Evolutionary conservation across 106 monocot genomes (phyloP).

Genomic region (Dendrobium officinale): DNA sequence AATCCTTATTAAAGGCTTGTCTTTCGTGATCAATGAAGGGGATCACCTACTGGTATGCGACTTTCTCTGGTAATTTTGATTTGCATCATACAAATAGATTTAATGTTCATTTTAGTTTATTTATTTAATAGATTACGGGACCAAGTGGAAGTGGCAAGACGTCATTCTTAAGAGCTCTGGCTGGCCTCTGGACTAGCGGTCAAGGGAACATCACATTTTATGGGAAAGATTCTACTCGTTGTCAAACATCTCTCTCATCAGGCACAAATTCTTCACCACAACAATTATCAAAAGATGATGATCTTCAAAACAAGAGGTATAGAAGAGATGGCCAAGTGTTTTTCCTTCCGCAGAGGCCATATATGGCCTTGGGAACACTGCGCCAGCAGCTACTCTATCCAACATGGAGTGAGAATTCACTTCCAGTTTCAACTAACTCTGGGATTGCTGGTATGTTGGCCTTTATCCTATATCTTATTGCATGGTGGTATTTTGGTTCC

Average conservation of each 20-base stretch:
- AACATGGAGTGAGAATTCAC: conserved; percentile 62
- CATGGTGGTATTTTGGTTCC: not conserved
- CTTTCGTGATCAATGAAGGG: conserved; percentile 51
- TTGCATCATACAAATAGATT: not conserved
- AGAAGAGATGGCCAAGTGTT: conserved; percentile 53
- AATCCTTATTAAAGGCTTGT: conserved; percentile 59
- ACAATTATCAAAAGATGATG: conserved; percentile 19
- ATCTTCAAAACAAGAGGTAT: conserved; percentile 3
- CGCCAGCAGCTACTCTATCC: conserved; percentile 93
- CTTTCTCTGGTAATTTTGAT: conserved; percentile 1
- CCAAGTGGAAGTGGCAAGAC: conserved; percentile 98
- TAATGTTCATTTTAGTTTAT: not conserved
- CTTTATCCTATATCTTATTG: not conserved
- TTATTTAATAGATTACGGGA: conserved; percentile 69
- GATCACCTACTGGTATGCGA: conserved; percentile 77
- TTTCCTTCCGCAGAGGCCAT: conserved; percentile 92
- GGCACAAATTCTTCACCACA: conserved; percentile 13
- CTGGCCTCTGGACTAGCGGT: conserved; percentile 86
- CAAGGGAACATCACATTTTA: conserved; percentile 62
- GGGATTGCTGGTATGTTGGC: conserved; percentile 20
- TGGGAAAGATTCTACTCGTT: conserved; percentile 16
- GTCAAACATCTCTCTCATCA: conserved; percentile 11
- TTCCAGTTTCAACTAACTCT: conserved; percentile 15
- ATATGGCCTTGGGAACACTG: conserved; percentile 89
- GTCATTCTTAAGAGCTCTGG: conserved; percentile 85